Evolutionary conservation across 352 stramenopile genomes (phyloP).

Genomic region (Globisporangium irregulare): DNA sequence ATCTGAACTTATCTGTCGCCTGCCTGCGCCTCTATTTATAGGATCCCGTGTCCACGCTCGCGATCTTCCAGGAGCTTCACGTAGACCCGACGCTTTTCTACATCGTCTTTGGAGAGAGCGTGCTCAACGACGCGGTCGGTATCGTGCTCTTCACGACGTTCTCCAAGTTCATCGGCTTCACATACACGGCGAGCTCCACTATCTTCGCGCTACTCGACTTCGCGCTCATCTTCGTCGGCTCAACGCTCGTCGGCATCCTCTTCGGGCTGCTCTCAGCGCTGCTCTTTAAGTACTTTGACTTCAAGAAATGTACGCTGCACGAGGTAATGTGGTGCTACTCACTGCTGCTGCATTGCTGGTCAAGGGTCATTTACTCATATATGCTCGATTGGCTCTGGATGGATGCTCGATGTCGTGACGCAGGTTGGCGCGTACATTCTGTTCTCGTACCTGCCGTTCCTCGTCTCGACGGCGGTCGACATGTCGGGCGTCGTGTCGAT

Average conservation of each 20-base stretch:
- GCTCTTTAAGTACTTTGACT: conserved; percentile 90
- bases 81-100: conserved; percentile 93
- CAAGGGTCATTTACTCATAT: too few species aligned
- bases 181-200: conserved; percentile 75
- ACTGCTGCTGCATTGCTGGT: background rate
- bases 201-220: conserved; percentile 89
- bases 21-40: background rate
- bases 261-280: conserved; percentile 79
- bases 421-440: conserved; percentile 69
- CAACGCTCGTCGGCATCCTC: conserved; percentile 83
- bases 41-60: conserved; percentile 91
- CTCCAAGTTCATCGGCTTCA: conserved; percentile 88
- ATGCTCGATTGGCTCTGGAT: too few species aligned
- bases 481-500: conserved; percentile 93
- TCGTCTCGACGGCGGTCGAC: conserved; percentile 63
- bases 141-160: conserved; percentile 93
- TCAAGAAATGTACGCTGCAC: conserved; percentile 79
- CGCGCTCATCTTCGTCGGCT: conserved; percentile 86
- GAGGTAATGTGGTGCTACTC: conserved; percentile 45
- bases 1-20: background rate
- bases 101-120: conserved; percentile 94
- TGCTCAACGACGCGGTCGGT: conserved; percentile 92
- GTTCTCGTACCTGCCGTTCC: conserved; percentile 83
- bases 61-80: conserved; percentile 88
- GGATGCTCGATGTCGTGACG: background rate